Evolutionary conservation across 768 basidiomycete genomes (phyloP), one percentile per base, ranked within the genome.

Genomic region (Suillus paluster): DNA sequence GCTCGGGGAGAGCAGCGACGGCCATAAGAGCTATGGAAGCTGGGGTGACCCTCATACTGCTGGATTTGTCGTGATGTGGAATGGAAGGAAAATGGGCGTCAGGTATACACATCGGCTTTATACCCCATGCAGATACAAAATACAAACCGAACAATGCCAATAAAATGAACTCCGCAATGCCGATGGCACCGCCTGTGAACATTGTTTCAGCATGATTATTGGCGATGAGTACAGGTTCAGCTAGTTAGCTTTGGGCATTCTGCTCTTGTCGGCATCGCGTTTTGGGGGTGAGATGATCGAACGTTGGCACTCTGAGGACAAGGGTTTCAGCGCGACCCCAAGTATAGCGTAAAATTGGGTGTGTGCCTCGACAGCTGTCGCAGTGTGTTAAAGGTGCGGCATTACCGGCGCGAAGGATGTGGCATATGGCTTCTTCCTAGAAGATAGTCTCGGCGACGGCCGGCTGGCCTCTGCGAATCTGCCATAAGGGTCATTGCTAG

Each of bases 11-110:
- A 9, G 27, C 41, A 9, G 41, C 61, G 14, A 48, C 23, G 5
- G 46, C 38, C 21, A 63, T 23, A 38, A 63, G 41, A 38, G 19
- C 14, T 2, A 44, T 7, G 14, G 41, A 56, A 19, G 60, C 41
- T 30, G 14, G 14, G n/a, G 50, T 48, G 50, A 62, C n/a, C 19
- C 42, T 56, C 63, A 61, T 63, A 3, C 7, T 60, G 39, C 6
- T 42, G 5, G 19, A 58, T 15, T n/a, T 54, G 23, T 17, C n/a
- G 4, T 54, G 23, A 39, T 17, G 23, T 10, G 54, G 19, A 23
- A 38, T 25, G 23, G 23, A 4, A 55, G 25, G 23, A 25, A 39
- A 25, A 39, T 3, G 8, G 38, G 38, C 19, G 19, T 55, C 19
- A 25, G 38, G 21, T 2, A 19, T 25, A 19, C 17, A 27, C 25